These are phyloP conservation scores for Pezicula rhizophila DNA, from an alignment of 2,329 filamentous ascomycete species.

Conservation along the genomic window DNA sequence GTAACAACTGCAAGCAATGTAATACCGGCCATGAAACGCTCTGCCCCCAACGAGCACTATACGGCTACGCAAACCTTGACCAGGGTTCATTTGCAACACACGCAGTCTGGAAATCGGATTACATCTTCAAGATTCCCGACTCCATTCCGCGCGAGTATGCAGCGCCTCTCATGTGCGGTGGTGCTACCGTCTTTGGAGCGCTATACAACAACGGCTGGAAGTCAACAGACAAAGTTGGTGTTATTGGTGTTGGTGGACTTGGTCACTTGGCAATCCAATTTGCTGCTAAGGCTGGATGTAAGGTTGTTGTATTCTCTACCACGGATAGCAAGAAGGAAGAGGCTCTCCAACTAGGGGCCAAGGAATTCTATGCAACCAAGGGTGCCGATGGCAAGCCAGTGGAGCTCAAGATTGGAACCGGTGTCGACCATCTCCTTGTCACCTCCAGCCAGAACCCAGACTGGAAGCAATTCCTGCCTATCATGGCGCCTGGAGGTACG, in stretches of 20 bases:
- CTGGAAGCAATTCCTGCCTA: conserved; percentile 55
- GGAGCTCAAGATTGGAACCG: conserved; percentile 26
- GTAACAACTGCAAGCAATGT: conserved; percentile 39
- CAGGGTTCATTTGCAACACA: conserved; percentile 40
- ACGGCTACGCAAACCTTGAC: conserved; percentile 36
- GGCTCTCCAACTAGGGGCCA: conserved; percentile 51
- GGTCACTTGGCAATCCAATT: conserved; percentile 60
- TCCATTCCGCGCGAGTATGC: conserved; percentile 33
- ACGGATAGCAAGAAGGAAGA: conserved; percentile 59
- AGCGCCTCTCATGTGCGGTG: conserved; percentile 40
- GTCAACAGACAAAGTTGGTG: conserved; percentile 26
- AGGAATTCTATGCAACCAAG: conserved; percentile 53
- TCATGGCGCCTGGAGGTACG: conserved; percentile 52
- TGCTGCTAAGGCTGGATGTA: conserved; percentile 55
- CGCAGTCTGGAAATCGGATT: conserved; percentile 33
- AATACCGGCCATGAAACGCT: conserved; percentile 37
- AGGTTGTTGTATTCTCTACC: conserved; percentile 52
- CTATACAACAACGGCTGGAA: conserved; percentile 30
- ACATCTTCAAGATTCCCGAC: conserved; percentile 33
- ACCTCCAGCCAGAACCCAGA: conserved; percentile 36
- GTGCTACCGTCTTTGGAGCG: conserved; percentile 35
- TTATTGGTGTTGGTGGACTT: conserved; percentile 54
- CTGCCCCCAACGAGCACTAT: conserved; percentile 35
- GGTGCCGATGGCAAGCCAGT: conserved; percentile 11
- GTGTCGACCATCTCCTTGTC: conserved; percentile 25